Evolutionary conservation across 2,329 filamentous ascomycete genomes (phyloP), one percentile per base, ranked within the genome.

Genomic region (Penicillium griseofulvum): DNA sequence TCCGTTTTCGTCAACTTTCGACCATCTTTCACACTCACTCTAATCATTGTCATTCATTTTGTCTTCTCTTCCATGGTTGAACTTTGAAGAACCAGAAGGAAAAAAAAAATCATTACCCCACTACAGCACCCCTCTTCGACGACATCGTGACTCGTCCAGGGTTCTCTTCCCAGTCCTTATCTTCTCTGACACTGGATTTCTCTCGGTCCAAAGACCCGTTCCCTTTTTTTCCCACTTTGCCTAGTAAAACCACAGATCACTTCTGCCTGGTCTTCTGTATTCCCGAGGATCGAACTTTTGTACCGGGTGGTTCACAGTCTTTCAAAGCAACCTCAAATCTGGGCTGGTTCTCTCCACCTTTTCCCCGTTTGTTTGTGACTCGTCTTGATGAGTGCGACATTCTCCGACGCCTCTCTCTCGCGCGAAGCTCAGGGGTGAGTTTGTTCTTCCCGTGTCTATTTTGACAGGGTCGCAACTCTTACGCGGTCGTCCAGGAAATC

Each of bases 361-460:
- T 54, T 58, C 49, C 44, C 56, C 60, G 52, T 58, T 50, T 59
- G 52, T 59, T 57, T 33, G 52, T 55, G 54, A 61, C 58, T 65
- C 65, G 68, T 66, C 71, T 75, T 73, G 69, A 75, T 74, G 72
- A 75, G 71, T 73, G 71, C 72, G 65, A 71, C 71, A 62, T 74
- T 69, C 63, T 61, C 71, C 57, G 73, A 74, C 66, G 68, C 71
- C 65, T 72, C 72, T 69, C 68, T 74, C 66, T 63, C 73, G 65
- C 73, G 73, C 66, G 71, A 71, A 69, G 71, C 71, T 63, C 71
- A 73, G 63, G 74, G 71, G 74, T 76, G 66, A 64, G 69, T 74
- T 74, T 49, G 46, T 52, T 56, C 44, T 33, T 54, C 51, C 51
- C 45, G 34, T 50, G 48, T 43, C 52, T 48, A 36, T 45, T 42